phyloP scores from a whole-genome alignment of 1,284 basidiomycete genomes.

The Exobasidium cylindrosporum region DNA sequence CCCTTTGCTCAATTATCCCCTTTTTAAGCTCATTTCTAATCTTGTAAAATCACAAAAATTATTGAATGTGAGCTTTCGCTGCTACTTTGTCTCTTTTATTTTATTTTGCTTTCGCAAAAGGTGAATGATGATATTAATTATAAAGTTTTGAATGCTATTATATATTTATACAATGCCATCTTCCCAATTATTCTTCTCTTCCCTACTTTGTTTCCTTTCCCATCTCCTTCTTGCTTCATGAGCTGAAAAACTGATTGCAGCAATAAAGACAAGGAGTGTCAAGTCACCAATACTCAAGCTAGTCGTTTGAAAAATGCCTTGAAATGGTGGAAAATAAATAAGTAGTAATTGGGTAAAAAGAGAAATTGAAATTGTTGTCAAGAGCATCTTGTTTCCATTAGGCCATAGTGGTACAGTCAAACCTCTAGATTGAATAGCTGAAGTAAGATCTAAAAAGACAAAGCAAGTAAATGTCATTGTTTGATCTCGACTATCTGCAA shows the following conservation, averaged over 20 bases:
- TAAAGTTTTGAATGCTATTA: background rate
- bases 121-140: too few relatives aligned
- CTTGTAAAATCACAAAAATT: too few relatives aligned
- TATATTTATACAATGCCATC: slow-evolving; percentile 2
- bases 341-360: slow-evolving; percentile 77
- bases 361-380: slow-evolving; percentile 79
- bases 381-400: slow-evolving; percentile 74
- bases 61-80: too few relatives aligned
- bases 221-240: slow-evolving; percentile 79
- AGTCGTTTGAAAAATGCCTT: slow-evolving; percentile 89
- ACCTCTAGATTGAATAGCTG: slow-evolving; percentile 89
- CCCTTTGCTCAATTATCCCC: too few relatives aligned
- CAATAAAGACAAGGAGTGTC: slow-evolving; percentile 69
- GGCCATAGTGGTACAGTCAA: slow-evolving; percentile 27
- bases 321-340: slow-evolving; percentile 86
- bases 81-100: too few relatives aligned
- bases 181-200: slow-evolving; percentile 16
- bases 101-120: too few relatives aligned
- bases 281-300: slow-evolving; percentile 71
- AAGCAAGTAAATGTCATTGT: slow-evolving; percentile 98
- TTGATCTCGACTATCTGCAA: slow-evolving; percentile 78
- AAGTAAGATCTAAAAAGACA: slow-evolving; percentile 92
- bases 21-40: too few relatives aligned
- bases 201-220: slow-evolving; percentile 61
- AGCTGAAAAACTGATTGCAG: slow-evolving; percentile 66